Evolutionary conservation across 495 filamentous ascomycete genomes (phyloP), one percentile per base, ranked within the genome.

Genomic region (Penicillium odoratum): DNA sequence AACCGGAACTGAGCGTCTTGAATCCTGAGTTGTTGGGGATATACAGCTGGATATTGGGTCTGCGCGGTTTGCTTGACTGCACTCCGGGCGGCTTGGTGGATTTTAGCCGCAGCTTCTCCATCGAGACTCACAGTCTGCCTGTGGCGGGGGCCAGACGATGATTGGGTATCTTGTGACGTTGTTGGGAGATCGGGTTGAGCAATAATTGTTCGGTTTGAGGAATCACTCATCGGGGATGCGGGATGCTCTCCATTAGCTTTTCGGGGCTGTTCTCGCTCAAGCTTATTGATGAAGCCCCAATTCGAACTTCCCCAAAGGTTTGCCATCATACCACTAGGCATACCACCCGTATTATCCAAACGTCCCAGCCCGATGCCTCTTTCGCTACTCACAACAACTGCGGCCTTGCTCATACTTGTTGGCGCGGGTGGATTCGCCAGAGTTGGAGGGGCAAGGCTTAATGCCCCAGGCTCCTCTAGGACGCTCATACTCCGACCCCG

Each of bases 1-100:
- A 97, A 82, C 8, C 92, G 78, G 64, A 98, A 97, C 67, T 98
- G 94, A 10, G 91, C 88, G 67, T 97, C 93, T 70, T 98, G 95
- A 9, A 88, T 87, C 59, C 83, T 88, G 9, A 98, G 80, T 56
- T 89, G 88, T 21, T 85, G 72, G 3, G 94, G 94, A 71, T 98
- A 98, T 64, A 88, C 86, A 21, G 79, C 76, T 1, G 93, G 93
- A 69, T 92, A 93, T 5, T 85, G 81, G 40, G 88, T 83, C 9
- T 71, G 57, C 34, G 66, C 53, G 9, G 88, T 15, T 25, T 46
- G 10, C 28, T 38, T 33, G n/a, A 85, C 7, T 66, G 53, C 45
- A 68, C 55, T 72, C 59, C 68, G 71, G 18, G 79, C 69, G 38
- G 73, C 68, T 40, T 68, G 66, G 55, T 78, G 74, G 36, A 81